Evolutionary conservation across 1,284 basidiomycete genomes (phyloP).

Genomic region (Ustilago nuda): DNA sequence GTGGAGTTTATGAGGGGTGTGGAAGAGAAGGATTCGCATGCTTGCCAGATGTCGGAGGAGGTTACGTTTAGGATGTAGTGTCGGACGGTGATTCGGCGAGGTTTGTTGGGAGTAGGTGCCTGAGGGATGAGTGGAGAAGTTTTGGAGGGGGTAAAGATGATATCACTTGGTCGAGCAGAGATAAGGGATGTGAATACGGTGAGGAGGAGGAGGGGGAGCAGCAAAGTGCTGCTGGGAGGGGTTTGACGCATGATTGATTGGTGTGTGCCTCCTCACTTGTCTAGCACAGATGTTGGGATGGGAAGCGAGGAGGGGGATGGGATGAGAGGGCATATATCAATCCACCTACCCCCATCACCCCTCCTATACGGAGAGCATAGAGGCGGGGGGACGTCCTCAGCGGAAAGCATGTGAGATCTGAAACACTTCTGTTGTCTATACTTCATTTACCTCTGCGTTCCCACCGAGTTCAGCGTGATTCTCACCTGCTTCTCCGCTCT

Average conservation of each 20-base stretch:
- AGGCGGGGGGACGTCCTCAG: too few relatives aligned
- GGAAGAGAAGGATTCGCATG: conserved; percentile 22
- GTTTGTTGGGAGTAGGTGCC: not conserved
- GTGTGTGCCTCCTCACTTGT: too few relatives aligned
- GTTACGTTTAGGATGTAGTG: conserved; percentile 39
- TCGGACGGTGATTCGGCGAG: conserved; percentile 16
- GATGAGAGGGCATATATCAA: too few relatives aligned
- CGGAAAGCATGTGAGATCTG: too few relatives aligned
- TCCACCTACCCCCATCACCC: too few relatives aligned
- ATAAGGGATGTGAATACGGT: not conserved
- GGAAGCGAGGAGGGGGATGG: too few relatives aligned
- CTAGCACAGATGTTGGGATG: too few relatives aligned
- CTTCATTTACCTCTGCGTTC: too few relatives aligned
- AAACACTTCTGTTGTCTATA: too few relatives aligned
- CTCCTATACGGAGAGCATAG: too few relatives aligned
- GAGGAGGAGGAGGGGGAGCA: not conserved
- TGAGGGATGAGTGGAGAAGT: not conserved
- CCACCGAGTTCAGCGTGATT: too few relatives aligned
- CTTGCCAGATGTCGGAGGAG: conserved; percentile 14
- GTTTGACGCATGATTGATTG: not conserved
- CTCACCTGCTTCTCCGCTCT: too few relatives aligned
- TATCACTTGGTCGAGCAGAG: conserved; percentile 10
- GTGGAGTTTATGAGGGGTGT: conserved; percentile 47
- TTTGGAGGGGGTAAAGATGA: conserved; percentile 4
- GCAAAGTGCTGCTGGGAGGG: not conserved